Percentiles rank a stretch among this genome's conserved stretches.
Evolutionary conservation across 1,284 basidiomycete genomes (phyloP).

Genomic region (Pisolithus thermaeus): DNA sequence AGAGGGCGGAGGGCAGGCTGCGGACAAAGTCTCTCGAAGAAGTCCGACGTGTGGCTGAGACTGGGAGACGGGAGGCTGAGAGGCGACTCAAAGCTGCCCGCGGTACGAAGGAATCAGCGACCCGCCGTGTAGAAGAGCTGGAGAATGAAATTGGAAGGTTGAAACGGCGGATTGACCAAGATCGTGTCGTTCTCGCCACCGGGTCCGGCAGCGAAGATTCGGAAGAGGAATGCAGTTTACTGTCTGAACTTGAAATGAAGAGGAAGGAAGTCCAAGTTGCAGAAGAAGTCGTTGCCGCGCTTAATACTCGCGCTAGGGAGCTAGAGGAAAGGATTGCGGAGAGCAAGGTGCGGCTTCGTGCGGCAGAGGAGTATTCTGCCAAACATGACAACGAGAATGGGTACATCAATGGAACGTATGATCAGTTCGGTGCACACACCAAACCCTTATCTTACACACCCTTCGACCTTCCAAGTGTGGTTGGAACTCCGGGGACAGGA

Average conservation of each 20-base stretch:
- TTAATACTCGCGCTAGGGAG: slow-evolving; percentile 52
- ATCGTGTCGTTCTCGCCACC: slow-evolving; percentile 46
- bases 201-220: slow-evolving; percentile 37
- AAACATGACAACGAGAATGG: slow-evolving; percentile 24
- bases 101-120: slow-evolving; percentile 57
- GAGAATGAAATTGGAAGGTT: slow-evolving; percentile 65
- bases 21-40: slow-evolving; percentile 86
- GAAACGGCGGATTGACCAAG: slow-evolving; percentile 46
- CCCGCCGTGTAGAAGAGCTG: slow-evolving; percentile 59
- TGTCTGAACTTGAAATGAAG: slow-evolving; percentile 52
- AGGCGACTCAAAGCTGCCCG: slow-evolving; percentile 76
- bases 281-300: slow-evolving; percentile 57
- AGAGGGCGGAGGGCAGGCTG: slow-evolving; percentile 72
- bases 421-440: slow-evolving; percentile 12
- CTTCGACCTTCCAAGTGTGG: slow-evolving; percentile 22
- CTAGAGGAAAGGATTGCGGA: slow-evolving; percentile 52
- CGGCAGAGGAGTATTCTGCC: slow-evolving; percentile 48
- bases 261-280: slow-evolving; percentile 63
- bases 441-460: slow-evolving; percentile 29
- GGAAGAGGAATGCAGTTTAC: slow-evolving; percentile 43
- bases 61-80: slow-evolving; percentile 77
- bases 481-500: slow-evolving; percentile 12
- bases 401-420: slow-evolving; percentile 15
- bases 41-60: slow-evolving; percentile 77
- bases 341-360: slow-evolving; percentile 48